phyloP scores from a whole-genome alignment of 2,329 filamentous ascomycete species.

The Penicillium polonicum region DNA sequence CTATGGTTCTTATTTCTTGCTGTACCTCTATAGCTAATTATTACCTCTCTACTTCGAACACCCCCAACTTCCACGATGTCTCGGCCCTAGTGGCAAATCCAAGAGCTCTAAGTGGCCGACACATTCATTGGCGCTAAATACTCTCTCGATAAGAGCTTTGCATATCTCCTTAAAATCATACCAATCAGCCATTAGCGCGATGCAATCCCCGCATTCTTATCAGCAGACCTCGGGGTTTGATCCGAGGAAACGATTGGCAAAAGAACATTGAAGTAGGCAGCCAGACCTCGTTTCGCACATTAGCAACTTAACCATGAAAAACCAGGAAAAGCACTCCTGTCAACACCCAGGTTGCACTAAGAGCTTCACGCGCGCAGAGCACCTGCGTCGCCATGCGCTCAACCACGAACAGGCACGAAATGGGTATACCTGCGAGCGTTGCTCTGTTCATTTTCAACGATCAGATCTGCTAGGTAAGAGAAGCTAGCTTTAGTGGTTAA shows the following conservation, averaged over 20 bases:
- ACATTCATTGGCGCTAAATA: too few relatives aligned
- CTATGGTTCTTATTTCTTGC: too few relatives aligned
- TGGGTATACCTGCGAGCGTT: slow-evolving; percentile 55
- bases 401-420: slow-evolving; percentile 56
- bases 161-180: neutral
- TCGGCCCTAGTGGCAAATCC: neutral
- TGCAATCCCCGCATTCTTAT: slow-evolving; percentile 20
- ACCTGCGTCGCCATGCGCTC: slow-evolving; percentile 57
- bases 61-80: neutral
- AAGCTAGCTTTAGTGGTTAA: neutral
- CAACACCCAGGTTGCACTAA: slow-evolving; percentile 17
- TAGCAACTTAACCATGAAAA: neutral
- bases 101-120: neutral
- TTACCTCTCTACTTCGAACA: neutral
- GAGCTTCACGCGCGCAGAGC: slow-evolving; percentile 57
- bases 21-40: too few relatives aligned
- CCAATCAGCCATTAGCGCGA: slow-evolving; percentile 13
- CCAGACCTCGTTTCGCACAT: neutral
- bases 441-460: slow-evolving; percentile 61
- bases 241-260: neutral
- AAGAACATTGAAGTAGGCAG: neutral
- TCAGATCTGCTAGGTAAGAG: slow-evolving; percentile 57
- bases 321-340: slow-evolving; percentile 17
- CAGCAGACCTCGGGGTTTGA: slow-evolving; percentile 11
- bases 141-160: neutral